These are phyloP conservation scores for Microbotryum silenes-acaulis DNA, from an alignment of 1,284 basidiomycete species.

Conservation along the genomic window DNA sequence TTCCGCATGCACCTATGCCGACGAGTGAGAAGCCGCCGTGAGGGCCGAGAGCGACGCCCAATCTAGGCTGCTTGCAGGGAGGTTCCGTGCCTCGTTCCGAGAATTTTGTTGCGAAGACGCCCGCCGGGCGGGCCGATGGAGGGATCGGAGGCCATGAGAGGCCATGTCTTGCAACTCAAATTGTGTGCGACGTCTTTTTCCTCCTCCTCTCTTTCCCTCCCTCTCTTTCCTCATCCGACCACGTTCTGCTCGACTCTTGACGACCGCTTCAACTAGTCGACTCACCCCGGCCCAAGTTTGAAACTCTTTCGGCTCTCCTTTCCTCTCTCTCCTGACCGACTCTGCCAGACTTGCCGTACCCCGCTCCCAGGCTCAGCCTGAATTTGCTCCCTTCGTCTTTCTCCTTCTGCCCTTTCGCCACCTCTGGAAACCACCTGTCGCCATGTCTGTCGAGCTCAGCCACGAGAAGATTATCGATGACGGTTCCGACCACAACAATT, in stretches of 20 bases:
- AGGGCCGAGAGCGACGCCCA: too few species aligned
- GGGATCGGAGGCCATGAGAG: not conserved
- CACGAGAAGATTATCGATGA: not conserved
- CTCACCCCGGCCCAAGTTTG: too few species aligned
- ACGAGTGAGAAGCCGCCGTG: too few species aligned
- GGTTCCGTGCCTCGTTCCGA: too few species aligned
- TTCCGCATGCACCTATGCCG: too few species aligned
- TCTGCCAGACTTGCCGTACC: not conserved
- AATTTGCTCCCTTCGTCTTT: not conserved
- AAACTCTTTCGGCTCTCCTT: not conserved
- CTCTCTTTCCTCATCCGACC: not conserved
- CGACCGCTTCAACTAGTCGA: too few species aligned
- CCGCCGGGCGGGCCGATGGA: too few species aligned
- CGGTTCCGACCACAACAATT: not conserved
- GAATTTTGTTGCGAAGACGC: too few species aligned
- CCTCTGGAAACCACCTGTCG: not conserved
- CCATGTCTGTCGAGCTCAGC: not conserved
- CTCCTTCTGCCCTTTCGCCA: not conserved
- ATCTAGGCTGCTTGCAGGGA: too few species aligned
- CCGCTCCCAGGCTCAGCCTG: not conserved
- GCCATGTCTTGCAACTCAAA: not conserved
- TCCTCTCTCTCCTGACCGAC: not conserved
- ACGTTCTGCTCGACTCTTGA: too few species aligned
- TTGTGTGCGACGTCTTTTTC: not conserved
- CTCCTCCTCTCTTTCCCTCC: not conserved